These are phyloP conservation scores for Neoboletus magnificus DNA, from an alignment of 768 basidiomycete species.

Conservation along the genomic window DNA sequence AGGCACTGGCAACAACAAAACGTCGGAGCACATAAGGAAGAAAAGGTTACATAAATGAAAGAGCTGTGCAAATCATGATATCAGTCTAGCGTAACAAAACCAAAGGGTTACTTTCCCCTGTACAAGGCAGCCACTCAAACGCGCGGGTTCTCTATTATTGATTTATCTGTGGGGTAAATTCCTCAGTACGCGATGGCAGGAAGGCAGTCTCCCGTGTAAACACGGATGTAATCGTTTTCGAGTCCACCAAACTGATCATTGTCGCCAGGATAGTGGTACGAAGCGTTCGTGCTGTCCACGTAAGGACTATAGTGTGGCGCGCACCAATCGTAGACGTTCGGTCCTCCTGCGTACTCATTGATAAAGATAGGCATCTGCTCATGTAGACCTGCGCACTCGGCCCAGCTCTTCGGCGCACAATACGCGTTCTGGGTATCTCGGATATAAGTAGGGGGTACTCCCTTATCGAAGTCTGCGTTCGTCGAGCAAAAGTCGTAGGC, in stretches of 20 bases:
- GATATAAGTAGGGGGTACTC: slow-evolving; percentile 8
- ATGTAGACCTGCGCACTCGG: slow-evolving; percentile 16
- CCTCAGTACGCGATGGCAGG: slow-evolving; percentile 22
- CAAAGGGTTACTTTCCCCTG: not conserved
- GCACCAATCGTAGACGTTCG: slow-evolving; percentile 26
- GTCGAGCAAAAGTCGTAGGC: slow-evolving; percentile 17
- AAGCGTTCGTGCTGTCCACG: not conserved
- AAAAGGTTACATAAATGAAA: slow-evolving; percentile 1
- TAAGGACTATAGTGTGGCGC: slow-evolving; percentile 16
- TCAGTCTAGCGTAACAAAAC: slow-evolving; percentile 2
- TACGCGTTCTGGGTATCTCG: slow-evolving; percentile 20
- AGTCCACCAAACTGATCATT: slow-evolving; percentile 7
- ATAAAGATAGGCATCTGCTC: slow-evolving; percentile 29
- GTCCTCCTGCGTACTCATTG: slow-evolving; percentile 21
- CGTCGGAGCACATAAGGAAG: not conserved
- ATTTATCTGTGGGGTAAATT: not conserved
- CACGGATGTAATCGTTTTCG: slow-evolving; percentile 15
- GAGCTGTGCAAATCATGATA: not conserved
- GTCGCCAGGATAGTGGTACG: slow-evolving; percentile 11
- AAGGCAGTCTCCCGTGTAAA: slow-evolving; percentile 13
- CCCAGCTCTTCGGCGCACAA: slow-evolving; percentile 27
- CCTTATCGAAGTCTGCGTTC: slow-evolving; percentile 9
- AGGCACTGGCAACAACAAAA: not conserved
- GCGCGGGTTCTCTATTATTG: not conserved
- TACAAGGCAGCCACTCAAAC: not conserved